Evolutionary conservation across 1,284 basidiomycete species (phyloP), one percentile per base, ranked within the genome.

Genomic region (Ceratorhiza oryzae-sativae): DNA sequence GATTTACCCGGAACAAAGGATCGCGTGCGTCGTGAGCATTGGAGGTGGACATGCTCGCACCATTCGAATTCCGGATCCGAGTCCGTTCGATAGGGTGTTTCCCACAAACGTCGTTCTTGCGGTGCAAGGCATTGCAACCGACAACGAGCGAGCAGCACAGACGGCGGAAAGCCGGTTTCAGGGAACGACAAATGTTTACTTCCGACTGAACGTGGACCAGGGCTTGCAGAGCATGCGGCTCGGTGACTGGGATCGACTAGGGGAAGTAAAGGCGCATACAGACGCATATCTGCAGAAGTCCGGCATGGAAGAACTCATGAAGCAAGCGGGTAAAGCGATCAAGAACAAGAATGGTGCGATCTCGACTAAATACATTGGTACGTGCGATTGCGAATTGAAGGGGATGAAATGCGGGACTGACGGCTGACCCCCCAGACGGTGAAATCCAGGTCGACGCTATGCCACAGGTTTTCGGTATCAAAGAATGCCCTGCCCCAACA

Each of bases 11-110:
- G 45, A 55, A 15, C 25, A 25, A n/a, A 48, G 15, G 2, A 20
- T 72, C 3, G 46, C 59, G 5, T 42, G 30, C 46, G 32, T 72
- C n/a, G 20, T 72, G 18, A 72, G 59, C 51, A 36, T 72, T 12
- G 71, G 71, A 1, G 15, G 58, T 3, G 71, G 62, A 9, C 41
- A 58, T n/a, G 25, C 39, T n/a, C 0, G 42, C 18, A 48, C 42
- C 10, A 55, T 67, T 23, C 48, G n/a, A 1, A 56, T 68, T 9
- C 46, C 63, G 1, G 49, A 56, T 5, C 20, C 48, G 10, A 53
- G 48, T 30, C 20, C 10, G 49, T 15, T 39, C 15, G 6, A 32
- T 10, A 23, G 27, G 27, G 18, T 59, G 10, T n/a, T 55, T 32
- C 61, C 36, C 2, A 27, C 41, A 0, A 72, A 18, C 5, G 25